Evolutionary conservation across 2,329 filamentous ascomycete genomes (phyloP), one percentile per base, ranked within the genome.

Genomic region (Sclerotinia subarctica): DNA sequence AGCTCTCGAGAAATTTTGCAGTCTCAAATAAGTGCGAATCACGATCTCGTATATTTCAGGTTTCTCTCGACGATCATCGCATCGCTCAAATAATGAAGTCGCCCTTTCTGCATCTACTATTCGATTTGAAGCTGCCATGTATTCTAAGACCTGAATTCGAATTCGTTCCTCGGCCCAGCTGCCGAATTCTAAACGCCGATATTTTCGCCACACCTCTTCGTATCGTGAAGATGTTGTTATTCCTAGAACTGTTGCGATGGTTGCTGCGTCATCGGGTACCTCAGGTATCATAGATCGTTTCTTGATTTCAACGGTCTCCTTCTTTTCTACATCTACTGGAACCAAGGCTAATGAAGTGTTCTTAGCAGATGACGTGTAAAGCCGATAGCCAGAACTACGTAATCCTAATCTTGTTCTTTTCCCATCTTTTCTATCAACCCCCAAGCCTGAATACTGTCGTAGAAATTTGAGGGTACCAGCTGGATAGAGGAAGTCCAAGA

Each of bases 151-250:
- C 17, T 68, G 63, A 19, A 65, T 68, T 52, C 71, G 72, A 44
- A 77, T 42, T 32, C n/a, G 44, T 29, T 65, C 66, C 66, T 75
- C 72, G 8, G 74, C 69, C 35, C 46, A 66, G 19, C 49, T 47
- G 24, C 70, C 70, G n/a, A 63, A 53, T 52, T 44, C 24, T 8
- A 75, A 64, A 10, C 70, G 64, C 35, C 73, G 66, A 72, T 79
- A 83, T 57, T 80, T 76, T 38, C 77, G 73, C 82, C 82, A 84
- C 17, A 77, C 79, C 72, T 78, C 76, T 66, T 81, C 79, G 19
- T 73, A 76, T 64, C 76, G 72, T 29, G 69, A 64, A n/a, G 35
- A 65, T 42, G 54, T 70, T 35, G 66, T 66, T n/a, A 73, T 64
- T 8, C 67, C 70, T 32, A 76, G 62, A 26, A 64, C 51, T 21